A percentile compares a stretch with the other conserved stretches of the same genome.
These are phyloP conservation scores for Mychonastes homosphaera DNA, from an alignment of 139 green algal species.

Conservation along the genomic window DNA sequence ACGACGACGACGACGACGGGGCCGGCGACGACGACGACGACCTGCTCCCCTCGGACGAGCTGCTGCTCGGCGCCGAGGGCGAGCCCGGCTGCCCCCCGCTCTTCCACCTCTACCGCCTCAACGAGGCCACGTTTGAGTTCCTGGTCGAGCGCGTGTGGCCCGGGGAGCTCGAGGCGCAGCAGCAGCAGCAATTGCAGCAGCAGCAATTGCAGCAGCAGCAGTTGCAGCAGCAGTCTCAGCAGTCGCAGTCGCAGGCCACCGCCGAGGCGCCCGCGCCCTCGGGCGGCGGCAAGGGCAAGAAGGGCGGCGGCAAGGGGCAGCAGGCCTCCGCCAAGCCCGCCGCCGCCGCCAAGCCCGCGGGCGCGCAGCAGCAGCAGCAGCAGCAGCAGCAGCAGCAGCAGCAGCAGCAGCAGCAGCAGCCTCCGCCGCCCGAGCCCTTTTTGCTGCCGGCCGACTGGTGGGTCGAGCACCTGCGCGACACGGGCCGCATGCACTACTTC, in stretches of 20 bases:
- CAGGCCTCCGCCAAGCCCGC: no score
- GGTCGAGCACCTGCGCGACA: slow-evolving; percentile 40
- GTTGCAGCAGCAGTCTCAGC: slow-evolving; percentile 1
- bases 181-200: background rate
- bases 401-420: slow-evolving; percentile 8
- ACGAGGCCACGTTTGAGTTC: slow-evolving; percentile 16
- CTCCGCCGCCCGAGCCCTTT: slow-evolving; percentile 20
- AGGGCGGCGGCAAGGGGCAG: background rate
- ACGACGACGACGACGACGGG: no score
- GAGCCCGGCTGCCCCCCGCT: slow-evolving; percentile 24
- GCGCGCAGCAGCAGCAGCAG: slow-evolving; percentile 1
- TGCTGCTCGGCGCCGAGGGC: no score
- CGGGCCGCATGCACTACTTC: background rate
- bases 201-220: background rate
- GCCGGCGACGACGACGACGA: slow-evolving; percentile 5
- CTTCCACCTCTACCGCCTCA: slow-evolving; percentile 13
- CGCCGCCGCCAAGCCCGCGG: no score
- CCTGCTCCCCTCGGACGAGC: no score
- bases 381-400: slow-evolving; percentile 11
- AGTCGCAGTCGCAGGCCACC: background rate
- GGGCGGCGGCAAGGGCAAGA: background rate
- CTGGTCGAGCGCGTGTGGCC: slow-evolving; percentile 24
- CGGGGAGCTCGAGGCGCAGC: slow-evolving; percentile 20
- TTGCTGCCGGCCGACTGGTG: slow-evolving; percentile 46
- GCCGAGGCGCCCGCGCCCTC: background rate